Conservation (phyloP, 495 filamentous ascomycete genomes). For the Saxophila tyrrhenica region DNA sequence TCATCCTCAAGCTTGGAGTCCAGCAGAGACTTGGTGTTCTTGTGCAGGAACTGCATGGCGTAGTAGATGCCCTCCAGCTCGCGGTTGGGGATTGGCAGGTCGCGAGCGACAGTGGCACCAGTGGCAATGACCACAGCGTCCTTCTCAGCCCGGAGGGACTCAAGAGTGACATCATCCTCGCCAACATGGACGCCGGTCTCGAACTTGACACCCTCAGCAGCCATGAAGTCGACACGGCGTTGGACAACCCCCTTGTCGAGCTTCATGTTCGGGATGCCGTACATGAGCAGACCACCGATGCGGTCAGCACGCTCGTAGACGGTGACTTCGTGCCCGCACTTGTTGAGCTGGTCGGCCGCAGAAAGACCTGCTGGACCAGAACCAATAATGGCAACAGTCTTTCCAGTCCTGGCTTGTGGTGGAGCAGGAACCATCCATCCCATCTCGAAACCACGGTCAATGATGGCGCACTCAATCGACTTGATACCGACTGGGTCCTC, state of each 20-base stretch:
- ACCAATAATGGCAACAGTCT: slow-evolving; percentile 84
- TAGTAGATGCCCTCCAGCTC: slow-evolving; percentile 92
- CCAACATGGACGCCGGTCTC: slow-evolving; percentile 68
- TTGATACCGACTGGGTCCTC: slow-evolving; percentile 98
- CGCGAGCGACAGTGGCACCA: slow-evolving; percentile 93
- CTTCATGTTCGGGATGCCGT: slow-evolving; percentile 99
- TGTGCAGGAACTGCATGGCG: slow-evolving; percentile 97
- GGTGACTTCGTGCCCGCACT: slow-evolving; percentile 78
- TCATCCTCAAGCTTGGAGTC: slow-evolving; percentile 82
- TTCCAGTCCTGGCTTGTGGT: slow-evolving; percentile 73
- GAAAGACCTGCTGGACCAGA: slow-evolving; percentile 92
- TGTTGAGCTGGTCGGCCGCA: slow-evolving; percentile 90
- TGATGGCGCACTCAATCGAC: slow-evolving; percentile 98
- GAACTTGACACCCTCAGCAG: slow-evolving; percentile 78
- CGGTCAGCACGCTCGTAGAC: slow-evolving; percentile 96
- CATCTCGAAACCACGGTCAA: slow-evolving; percentile 98
- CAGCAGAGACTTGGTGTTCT: slow-evolving; percentile 96
- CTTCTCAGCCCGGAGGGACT: slow-evolving; percentile 62
- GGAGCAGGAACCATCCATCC: slow-evolving; percentile 93
- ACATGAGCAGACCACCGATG: slow-evolving; percentile 89
- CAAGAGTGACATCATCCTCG: slow-evolving; percentile 60
- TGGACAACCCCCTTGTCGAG: slow-evolving; percentile 97
- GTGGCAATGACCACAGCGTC: slow-evolving; percentile 92
- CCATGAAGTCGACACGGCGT: slow-evolving; percentile 93
- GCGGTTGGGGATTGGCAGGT: slow-evolving; percentile 85